Base-by-base conservation (phyloP, 345 rosid species). In the Garcia nutans region DNA sequence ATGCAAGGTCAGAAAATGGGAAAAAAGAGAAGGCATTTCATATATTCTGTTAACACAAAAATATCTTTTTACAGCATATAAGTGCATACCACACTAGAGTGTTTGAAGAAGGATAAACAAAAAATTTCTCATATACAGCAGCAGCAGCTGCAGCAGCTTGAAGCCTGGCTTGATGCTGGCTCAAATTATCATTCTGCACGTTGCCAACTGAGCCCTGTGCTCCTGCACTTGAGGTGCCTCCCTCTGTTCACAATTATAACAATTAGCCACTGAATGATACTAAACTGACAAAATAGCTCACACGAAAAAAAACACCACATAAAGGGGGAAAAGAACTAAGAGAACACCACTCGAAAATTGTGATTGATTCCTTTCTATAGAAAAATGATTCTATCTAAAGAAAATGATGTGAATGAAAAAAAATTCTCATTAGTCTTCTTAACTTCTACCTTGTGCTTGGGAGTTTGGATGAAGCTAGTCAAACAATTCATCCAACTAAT, bases 121-220 rank as follows among this genome's bases (percentile, higher is more conserved):
- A 76, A 41, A 97, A 93, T 80, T 84, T 95, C 74, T 88, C 97
- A 78, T 93, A 93, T 78, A 90, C 65, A 42, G 99, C 78, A 16
- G 97, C 97, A 11, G 99, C 97, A 15, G 92, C 83, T 0, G 89
- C 90, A 55, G 97, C 96, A 77, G 97, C 99, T 87, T 78, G 97
- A 47, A 91, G 80, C 83, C 97, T 90, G 74, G 87, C 91, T 81
- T 91, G 89, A 81, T 90, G 97, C 76, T 74, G 76, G 76, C 87
- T 87, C 79, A 88, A 74, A 81, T 81, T 80, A 75, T 77, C 84
- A 74, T 77, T 79, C 47, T 82, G 70, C 44, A 28, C 72, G 71
- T 73, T 82, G 75, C 75, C 81, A 65, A 77, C 83, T 65, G 95
- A 82, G 81, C 87, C 85, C 65, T 88, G 89, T 24, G 87, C 77